phyloP scores from a whole-genome alignment of 2,329 filamentous ascomycete genomes.

The Botrytis byssoidea region DNA sequence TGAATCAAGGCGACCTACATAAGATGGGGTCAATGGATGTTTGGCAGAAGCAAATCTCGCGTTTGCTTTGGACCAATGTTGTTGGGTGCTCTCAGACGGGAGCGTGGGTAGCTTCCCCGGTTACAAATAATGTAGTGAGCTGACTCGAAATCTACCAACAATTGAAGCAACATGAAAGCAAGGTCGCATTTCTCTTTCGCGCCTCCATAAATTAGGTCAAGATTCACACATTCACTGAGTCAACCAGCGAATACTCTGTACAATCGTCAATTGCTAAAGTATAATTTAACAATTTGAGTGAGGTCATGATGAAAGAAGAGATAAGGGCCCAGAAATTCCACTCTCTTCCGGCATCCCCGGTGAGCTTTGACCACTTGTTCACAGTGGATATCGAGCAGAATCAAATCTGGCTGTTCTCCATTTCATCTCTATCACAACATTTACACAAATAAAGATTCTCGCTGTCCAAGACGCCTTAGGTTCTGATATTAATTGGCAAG shows the following conservation, averaged over 20 bases:
- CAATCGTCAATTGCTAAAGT: neutral
- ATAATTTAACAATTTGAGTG: neutral
- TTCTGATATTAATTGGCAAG: neutral
- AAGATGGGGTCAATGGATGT: neutral
- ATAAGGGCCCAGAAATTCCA: neutral
- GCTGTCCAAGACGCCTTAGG: neutral
- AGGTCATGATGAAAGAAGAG: neutral
- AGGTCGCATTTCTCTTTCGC: neutral
- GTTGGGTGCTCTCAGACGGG: neutral
- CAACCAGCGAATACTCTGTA: neutral
- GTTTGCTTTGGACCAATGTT: neutral
- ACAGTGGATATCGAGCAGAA: neutral
- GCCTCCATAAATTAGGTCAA: neutral
- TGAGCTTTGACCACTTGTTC: neutral
- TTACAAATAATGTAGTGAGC: neutral
- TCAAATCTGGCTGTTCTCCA: neutral
- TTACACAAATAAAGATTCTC: neutral
- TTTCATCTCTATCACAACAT: neutral
- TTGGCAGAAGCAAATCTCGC: neutral
- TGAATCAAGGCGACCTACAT: neutral
- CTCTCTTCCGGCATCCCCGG: neutral
- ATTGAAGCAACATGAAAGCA: neutral
- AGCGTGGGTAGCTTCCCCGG: neutral
- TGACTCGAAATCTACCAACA: neutral
- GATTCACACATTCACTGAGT: neutral